Evolutionary conservation across 2,329 filamentous ascomycete species (phyloP), one percentile per base, ranked within the genome.

Genomic region (Penicillium paneum): DNA sequence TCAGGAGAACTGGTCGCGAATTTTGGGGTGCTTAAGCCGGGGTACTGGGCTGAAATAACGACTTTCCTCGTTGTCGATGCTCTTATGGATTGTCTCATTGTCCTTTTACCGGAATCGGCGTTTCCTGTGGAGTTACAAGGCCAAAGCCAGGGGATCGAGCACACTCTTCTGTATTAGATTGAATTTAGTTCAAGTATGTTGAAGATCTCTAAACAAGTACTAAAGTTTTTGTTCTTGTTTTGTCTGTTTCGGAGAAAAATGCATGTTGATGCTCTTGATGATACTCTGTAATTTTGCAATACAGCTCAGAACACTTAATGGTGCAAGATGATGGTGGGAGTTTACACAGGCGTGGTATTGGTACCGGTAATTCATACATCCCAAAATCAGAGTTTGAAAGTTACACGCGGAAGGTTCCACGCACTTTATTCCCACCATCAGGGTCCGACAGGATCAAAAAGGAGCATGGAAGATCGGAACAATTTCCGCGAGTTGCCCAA

Each of bases 401-500:
- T 12, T 29, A 39, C 17, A 31, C 19, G 26, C 6, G 21, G 5
- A 24, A 31, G 21, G 12, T 24, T 29, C 28, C n/a, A 24, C 12
- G 12, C 31, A 17, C 11, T 32, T 24, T 8, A 34, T 8, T 28
- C 26, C 44, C 10, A 29, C 31, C 13, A 28, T 31, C 17, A 21
- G 29, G 17, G 34, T 36, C 7, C 5, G 3, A 11, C 15, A 36
- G 5, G 10, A 13, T 12, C 7, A 3, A 17, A 24, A 28, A 26
- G 10, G 5, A 34, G 0, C 2, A 52, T 50, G 52, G 50, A 4
- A 40, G 29, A 41, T 10, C 59, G 50, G 34, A 43, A 8, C 19
- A 48, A 58, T 8, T 60, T 67, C 29, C 50, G 60, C 29, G 65
- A 69, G 38, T 49, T 70, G 10, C 60, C 64, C n/a, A 65, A 65